These are phyloP conservation scores for Cercospora citrullina DNA, from an alignment of 2,329 filamentous ascomycete genomes.

Conservation along the genomic window DNA sequence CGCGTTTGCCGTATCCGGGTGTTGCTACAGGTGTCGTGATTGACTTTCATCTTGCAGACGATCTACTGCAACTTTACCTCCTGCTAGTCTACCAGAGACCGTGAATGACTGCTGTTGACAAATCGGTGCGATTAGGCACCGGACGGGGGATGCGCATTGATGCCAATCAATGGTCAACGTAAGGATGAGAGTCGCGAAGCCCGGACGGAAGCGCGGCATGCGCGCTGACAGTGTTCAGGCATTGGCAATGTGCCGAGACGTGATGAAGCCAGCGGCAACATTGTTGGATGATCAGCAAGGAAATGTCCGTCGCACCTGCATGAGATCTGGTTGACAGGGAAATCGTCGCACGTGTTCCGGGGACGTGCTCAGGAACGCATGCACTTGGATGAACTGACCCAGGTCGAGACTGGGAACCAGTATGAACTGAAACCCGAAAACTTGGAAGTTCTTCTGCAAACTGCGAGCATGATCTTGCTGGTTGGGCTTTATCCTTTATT, in stretches of 20 bases:
- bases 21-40: not conserved
- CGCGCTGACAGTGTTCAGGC: not conserved
- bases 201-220: not conserved
- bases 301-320: not conserved
- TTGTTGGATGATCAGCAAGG: not conserved
- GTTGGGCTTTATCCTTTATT: not conserved
- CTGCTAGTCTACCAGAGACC: not conserved
- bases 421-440: not conserved
- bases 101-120: not conserved
- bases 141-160: not conserved
- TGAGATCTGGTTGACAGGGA: not conserved
- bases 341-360: not conserved
- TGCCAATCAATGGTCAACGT: not conserved
- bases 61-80: not conserved
- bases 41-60: conserved; percentile 1
- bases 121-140: not conserved
- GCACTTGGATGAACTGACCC: not conserved
- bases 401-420: not conserved
- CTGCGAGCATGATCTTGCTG: not conserved
- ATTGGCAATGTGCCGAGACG: not conserved
- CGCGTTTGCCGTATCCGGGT: not conserved
- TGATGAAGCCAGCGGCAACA: not conserved
- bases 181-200: not conserved
- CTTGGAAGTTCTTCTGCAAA: not conserved
- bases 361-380: not conserved